Percentiles rank a stretch among this genome's conserved stretches.
These are phyloP conservation scores for Hordeum marinum DNA, from an alignment of 176 grass and related monocot genomes.

Conservation along the genomic window DNA sequence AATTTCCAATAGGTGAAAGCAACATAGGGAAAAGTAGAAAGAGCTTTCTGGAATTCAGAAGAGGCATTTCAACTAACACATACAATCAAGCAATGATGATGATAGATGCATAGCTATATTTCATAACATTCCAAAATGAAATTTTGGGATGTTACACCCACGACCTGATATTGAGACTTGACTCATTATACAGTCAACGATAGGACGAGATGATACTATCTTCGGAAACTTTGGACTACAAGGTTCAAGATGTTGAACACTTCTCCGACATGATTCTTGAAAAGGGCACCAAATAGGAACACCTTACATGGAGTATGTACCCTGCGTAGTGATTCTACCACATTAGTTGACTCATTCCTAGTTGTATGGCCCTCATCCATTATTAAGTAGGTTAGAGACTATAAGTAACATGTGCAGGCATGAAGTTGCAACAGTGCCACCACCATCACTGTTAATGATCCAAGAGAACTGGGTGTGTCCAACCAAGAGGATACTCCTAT, in stretches of 20 bases:
- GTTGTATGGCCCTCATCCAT: slow-evolving; percentile 94
- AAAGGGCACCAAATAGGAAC: too few species aligned
- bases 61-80: too few species aligned
- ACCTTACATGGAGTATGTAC: too few species aligned
- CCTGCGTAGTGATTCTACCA: slow-evolving; percentile 61
- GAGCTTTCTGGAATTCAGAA: too few species aligned
- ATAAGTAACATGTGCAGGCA: slow-evolving; percentile 76
- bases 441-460: slow-evolving; percentile 46
- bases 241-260: slow-evolving; percentile 93
- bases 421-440: slow-evolving; percentile 43
- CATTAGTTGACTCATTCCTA: slow-evolving; percentile 88
- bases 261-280: slow-evolving; percentile 69
- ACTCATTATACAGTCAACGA: slow-evolving; percentile 56
- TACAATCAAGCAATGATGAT: too few species aligned
- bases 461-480: slow-evolving; percentile 76
- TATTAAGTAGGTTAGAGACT: slow-evolving; percentile 83
- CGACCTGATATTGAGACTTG: slow-evolving; percentile 61
- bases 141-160: too few species aligned
- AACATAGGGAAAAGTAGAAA: too few species aligned
- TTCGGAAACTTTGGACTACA: slow-evolving; percentile 82
- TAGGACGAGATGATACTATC: slow-evolving; percentile 47
- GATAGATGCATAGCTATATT: too few species aligned
- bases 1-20: too few species aligned
- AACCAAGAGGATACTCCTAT: slow-evolving; percentile 76
- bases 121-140: too few species aligned